Base-by-base conservation (phyloP, 352 stramenopile genomes). In the Globisporangium spiculum region DNA sequence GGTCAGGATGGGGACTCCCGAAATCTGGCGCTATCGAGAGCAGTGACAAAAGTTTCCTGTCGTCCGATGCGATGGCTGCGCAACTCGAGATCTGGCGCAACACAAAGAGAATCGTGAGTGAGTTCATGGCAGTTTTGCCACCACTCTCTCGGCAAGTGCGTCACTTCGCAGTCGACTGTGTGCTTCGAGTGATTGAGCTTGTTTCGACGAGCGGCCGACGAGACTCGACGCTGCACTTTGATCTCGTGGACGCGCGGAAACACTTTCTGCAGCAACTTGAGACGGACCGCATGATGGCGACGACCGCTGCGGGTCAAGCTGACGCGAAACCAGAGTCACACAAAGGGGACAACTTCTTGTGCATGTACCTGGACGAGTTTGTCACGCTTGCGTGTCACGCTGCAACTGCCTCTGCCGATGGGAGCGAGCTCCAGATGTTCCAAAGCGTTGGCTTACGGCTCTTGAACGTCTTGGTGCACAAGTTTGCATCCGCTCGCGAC, bases 321-420 rank as follows among this genome's bases (percentile, higher is more conserved):
- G 55, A 38, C 4, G 22, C 34, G 22, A 64, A 32, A 5, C 32
- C 53, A 22, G 22, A 66, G 72, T 18, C 46, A 46, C 32, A 38
- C 32, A 38, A 50, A 30, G 56, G 68, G 3, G 73, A 71, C 24
- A 92, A 96, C 64, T 96, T 91, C 66, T 59, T 96, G 18, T 90
- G 84, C 60, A 91, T 96, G 84, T 96, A 95, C 70, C 38, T 96
- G 66, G 89, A 96, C 55, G 89, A 96, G 77, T 91, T 96, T 63
- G 80, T 96, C 20, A 94, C 89, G 0, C 75, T 96, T 26, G 79
- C 86, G 4, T 96, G 89, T 54, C 86, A 96, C 38, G 83, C 89
- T 10, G 76, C 86, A 12, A 93, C 86, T 0, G 78, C 85, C 9
- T 94, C 86, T 4, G 76, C 77, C 9, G 84, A 93, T 67, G 78